Evolutionary conservation across 2,329 filamentous ascomycete species (phyloP).

Genomic region (Didymella lethalis): DNA sequence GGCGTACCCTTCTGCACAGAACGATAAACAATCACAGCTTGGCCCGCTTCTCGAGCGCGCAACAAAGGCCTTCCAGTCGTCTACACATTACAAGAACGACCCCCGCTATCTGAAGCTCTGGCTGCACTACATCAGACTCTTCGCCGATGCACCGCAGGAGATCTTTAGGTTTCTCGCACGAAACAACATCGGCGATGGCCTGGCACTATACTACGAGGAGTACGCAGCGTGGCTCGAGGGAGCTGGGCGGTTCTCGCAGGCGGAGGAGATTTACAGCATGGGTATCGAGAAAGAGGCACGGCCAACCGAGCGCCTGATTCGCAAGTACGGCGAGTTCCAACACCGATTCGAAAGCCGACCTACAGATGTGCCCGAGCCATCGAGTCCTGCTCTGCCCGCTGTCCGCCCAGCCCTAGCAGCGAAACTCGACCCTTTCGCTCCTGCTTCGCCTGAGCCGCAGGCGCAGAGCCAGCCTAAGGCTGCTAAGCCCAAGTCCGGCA

Average conservation of each 20-base stretch:
- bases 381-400: slow-evolving; percentile 85
- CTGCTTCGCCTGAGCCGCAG: slow-evolving; percentile 56
- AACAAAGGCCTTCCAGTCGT: slow-evolving; percentile 87
- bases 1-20: slow-evolving; percentile 92
- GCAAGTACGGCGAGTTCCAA: slow-evolving; percentile 94
- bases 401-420: slow-evolving; percentile 83
- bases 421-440: slow-evolving; percentile 80
- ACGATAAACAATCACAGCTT: slow-evolving; percentile 89
- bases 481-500: slow-evolving; percentile 67
- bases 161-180: slow-evolving; percentile 90
- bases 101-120: slow-evolving; percentile 91
- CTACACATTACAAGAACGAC: slow-evolving; percentile 91
- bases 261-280: slow-evolving; percentile 90
- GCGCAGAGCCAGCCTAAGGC: slow-evolving; percentile 57
- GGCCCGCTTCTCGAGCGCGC: slow-evolving; percentile 89
- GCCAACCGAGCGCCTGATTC: slow-evolving; percentile 78
- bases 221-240: slow-evolving; percentile 93
- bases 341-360: slow-evolving; percentile 74
- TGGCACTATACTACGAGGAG: slow-evolving; percentile 96
- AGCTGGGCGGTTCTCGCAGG: slow-evolving; percentile 83
- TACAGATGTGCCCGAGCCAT: slow-evolving; percentile 69
- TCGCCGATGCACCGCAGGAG: slow-evolving; percentile 91
- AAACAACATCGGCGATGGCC: slow-evolving; percentile 82
- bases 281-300: slow-evolving; percentile 89
- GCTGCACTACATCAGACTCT: slow-evolving; percentile 92